Evolutionary conservation across 768 basidiomycete species (phyloP).

Genomic region (Suillus subalutaceus): DNA sequence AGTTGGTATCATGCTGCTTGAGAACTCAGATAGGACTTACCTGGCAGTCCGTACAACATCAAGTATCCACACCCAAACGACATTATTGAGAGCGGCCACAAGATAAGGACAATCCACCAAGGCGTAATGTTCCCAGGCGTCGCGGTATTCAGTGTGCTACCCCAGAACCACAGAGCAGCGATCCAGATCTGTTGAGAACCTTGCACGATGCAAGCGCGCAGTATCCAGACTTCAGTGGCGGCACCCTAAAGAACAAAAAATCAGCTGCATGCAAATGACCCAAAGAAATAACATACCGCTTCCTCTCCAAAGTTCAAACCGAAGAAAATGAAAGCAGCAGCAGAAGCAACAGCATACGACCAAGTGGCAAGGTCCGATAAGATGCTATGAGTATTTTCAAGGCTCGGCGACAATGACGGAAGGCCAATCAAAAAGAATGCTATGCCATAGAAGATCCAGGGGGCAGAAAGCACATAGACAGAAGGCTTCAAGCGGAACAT

Average conservation of each 20-base stretch:
- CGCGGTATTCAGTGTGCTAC: slow-evolving; percentile 69
- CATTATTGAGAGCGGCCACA: slow-evolving; percentile 82
- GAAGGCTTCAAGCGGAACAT: slow-evolving; percentile 89
- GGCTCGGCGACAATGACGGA: slow-evolving; percentile 67
- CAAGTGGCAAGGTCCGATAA: slow-evolving; percentile 83
- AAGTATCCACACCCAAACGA: slow-evolving; percentile 80
- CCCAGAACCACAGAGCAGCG: slow-evolving; percentile 96
- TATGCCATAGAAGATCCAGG: slow-evolving; percentile 90
- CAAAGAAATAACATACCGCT: slow-evolving; percentile 57
- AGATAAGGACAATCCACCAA: slow-evolving; percentile 81
- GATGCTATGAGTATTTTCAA: slow-evolving; percentile 63
- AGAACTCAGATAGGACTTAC: slow-evolving; percentile 39
- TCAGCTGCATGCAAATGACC: slow-evolving; percentile 15
- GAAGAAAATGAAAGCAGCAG: slow-evolving; percentile 91
- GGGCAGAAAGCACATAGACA: slow-evolving; percentile 80
- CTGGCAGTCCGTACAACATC: slow-evolving; percentile 86
- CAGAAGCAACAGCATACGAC: slow-evolving; percentile 91
- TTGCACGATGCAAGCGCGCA: slow-evolving; percentile 91
- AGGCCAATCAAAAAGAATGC: slow-evolving; percentile 93
- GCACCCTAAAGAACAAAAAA: slow-evolving; percentile 59
- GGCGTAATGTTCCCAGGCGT: slow-evolving; percentile 60
- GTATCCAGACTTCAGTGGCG: slow-evolving; percentile 92
- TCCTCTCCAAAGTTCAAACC: slow-evolving; percentile 97
- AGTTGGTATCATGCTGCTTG: slow-evolving; percentile 13
- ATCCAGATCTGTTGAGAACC: slow-evolving; percentile 97